These are phyloP conservation scores for Chrysosporium keratinophilum DNA, from an alignment of 2,329 filamentous ascomycete genomes.

Conservation along the genomic window DNA sequence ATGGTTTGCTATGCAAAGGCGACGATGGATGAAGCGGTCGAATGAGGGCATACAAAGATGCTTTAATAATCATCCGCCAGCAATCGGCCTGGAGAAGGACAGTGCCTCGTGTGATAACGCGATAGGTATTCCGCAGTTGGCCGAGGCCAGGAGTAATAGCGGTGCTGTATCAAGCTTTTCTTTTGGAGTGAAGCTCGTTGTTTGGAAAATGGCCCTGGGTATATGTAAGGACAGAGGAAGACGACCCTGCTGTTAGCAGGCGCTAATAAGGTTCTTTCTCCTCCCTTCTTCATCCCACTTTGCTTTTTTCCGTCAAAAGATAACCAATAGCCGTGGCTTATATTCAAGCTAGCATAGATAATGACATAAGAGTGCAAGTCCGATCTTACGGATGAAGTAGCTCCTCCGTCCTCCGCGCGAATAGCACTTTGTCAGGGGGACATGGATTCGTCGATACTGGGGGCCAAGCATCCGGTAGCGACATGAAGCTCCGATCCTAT, in stretches of 20 bases:
- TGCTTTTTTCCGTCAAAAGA: conserved; percentile 6
- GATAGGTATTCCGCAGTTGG: not conserved
- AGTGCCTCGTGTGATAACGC: not conserved
- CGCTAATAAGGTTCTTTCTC: conserved; percentile 12
- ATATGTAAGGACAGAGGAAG: conserved; percentile 1
- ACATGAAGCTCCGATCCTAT: conserved; percentile 11
- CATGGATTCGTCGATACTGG: conserved; percentile 3
- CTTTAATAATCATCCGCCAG: conserved; percentile 3
- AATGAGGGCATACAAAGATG: not conserved
- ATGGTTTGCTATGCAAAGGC: not conserved
- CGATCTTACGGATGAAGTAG: not conserved
- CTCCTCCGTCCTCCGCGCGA: conserved; percentile 1
- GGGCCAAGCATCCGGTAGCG: conserved; percentile 8
- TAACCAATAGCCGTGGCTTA: conserved; percentile 1
- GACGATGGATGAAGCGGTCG: not conserved
- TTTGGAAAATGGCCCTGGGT: conserved; percentile 7
- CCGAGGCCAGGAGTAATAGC: not conserved
- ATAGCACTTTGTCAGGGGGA: not conserved
- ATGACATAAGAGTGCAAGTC: conserved; percentile 11
- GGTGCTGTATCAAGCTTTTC: conserved; percentile 2
- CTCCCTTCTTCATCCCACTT: not conserved
- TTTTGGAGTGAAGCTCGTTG: not conserved
- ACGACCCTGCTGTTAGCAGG: conserved; percentile 10
- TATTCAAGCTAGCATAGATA: not conserved
- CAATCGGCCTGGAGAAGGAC: not conserved